Base-by-base conservation (phyloP, 2,329 filamentous ascomycete species). In the Penicillium frequentans region DNA sequence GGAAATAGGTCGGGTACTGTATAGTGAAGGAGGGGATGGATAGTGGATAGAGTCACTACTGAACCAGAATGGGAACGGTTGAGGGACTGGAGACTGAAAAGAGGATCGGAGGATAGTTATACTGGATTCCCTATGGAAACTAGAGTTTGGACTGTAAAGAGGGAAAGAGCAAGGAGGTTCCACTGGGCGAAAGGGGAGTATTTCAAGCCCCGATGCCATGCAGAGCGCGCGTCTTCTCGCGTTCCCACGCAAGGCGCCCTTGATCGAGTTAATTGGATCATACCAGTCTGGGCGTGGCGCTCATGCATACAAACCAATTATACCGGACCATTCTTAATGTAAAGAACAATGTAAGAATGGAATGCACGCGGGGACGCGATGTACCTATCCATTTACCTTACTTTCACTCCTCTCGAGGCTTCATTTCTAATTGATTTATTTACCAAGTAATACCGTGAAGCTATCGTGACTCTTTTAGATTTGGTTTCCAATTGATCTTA, bases 191-290 rank as follows among this genome's bases (percentile, higher is more conserved):
- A 37, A 52, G 59, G 52, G 50, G 52, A 63, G 37, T 65, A 64
- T 63, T 66, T 59, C 61, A 64, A 62, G 60, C 8, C 48, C 21
- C 21, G 24, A 26, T 54, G 50, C 42, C 24, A 43, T 39, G 35
- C 39, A 29, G 27, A 54, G 43, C 27, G 56, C 58, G 58, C 63
- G 59, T 64, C 49, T 37, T 54, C 27, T 60, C 63, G 64, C 64
- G 64, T 66, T 58, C 45, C 44, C 49, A 60, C 55, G 62, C 58
- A 63, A 63, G 60, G 60, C 57, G 58, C 51, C 54, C 39, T 52
- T 44, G 49, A 33, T 19, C 24, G 39, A 52, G 49, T 19, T 39
- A 1, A 57, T 57, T 59, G 57, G 57, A 59, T 50, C 52, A 51
- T 56, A 31, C 53, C 49, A 53, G 49, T 46, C 44, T 44, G n/a